These are phyloP conservation scores for Grosmannia clavigera DNA, from an alignment of 2,329 filamentous ascomycete genomes.

Conservation along the genomic window DNA sequence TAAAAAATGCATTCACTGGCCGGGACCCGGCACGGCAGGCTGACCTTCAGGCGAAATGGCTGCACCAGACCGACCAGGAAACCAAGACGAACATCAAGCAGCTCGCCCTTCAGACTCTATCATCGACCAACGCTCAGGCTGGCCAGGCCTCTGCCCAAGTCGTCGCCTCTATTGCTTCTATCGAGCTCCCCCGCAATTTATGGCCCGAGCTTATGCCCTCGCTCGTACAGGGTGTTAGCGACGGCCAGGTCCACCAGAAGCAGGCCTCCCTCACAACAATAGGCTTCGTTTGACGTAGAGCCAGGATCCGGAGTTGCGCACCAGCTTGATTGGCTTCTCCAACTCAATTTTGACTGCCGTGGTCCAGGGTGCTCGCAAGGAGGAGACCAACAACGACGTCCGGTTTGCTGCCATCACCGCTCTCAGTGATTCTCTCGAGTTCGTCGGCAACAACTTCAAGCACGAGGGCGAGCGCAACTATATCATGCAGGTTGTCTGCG, in stretches of 20 bases:
- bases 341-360: conserved; percentile 97
- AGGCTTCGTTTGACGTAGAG: conserved; percentile 97
- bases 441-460: conserved; percentile 96
- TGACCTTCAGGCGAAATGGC: conserved; percentile 89
- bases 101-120: conserved; percentile 76
- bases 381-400: conserved; percentile 85
- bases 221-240: conserved; percentile 85
- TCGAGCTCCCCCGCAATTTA: conserved; percentile 85
- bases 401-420: conserved; percentile 87
- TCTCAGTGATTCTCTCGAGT: conserved; percentile 91
- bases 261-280: conserved; percentile 92
- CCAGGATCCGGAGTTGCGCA: conserved; percentile 74
- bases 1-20: conserved; percentile 97
- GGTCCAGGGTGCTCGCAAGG: conserved; percentile 92
- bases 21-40: conserved; percentile 79
- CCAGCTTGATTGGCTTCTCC: conserved; percentile 72
- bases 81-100: conserved; percentile 84
- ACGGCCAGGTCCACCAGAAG: conserved; percentile 78
- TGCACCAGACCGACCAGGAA: conserved; percentile 65
- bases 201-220: conserved; percentile 85
- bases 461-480: conserved; percentile 99
- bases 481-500: conserved; percentile 99
- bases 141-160: conserved; percentile 89
- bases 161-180: conserved; percentile 84
- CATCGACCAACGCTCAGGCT: conserved; percentile 66